Evolutionary conservation across 2,329 filamentous ascomycete species (phyloP).

Genomic region (Ascosphaera pollenicola): DNA sequence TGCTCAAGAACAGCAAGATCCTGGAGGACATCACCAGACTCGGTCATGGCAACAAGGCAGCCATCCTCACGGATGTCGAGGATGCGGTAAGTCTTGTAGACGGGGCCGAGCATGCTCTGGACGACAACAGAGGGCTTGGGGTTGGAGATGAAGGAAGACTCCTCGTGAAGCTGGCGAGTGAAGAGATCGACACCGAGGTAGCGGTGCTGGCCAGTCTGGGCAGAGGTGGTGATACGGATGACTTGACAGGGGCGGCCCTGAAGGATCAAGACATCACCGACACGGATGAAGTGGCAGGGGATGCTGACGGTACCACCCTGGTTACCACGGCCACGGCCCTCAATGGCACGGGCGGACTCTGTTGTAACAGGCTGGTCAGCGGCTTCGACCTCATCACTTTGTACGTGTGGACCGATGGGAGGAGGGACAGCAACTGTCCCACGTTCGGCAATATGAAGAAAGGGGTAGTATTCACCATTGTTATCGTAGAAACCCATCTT

Average conservation of each 20-base stretch:
- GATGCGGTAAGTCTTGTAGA: slow-evolving; percentile 99
- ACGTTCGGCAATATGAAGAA: slow-evolving; percentile 47
- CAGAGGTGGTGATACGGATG: slow-evolving; percentile 96
- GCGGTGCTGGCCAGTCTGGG: slow-evolving; percentile 96
- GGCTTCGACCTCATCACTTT: slow-evolving; percentile 15
- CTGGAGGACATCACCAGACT: slow-evolving; percentile 98
- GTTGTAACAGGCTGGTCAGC: slow-evolving; percentile 1
- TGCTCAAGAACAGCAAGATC: slow-evolving; percentile 83
- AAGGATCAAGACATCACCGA: slow-evolving; percentile 95
- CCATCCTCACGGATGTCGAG: slow-evolving; percentile 81
- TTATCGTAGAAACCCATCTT: slow-evolving; percentile 68
- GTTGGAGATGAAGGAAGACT: slow-evolving; percentile 95
- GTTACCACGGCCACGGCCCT: slow-evolving; percentile 25
- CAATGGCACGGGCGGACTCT: slow-evolving; percentile 27
- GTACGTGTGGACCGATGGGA: slow-evolving; percentile 34
- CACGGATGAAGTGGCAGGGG: slow-evolving; percentile 98
- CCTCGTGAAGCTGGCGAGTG: slow-evolving; percentile 98
- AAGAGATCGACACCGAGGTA: slow-evolving; percentile 99
- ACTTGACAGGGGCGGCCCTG: slow-evolving; percentile 99
- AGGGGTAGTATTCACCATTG: slow-evolving; percentile 52
- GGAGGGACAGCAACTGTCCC: slow-evolving; percentile 43
- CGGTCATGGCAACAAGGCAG: slow-evolving; percentile 85
- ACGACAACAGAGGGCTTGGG: slow-evolving; percentile 89
- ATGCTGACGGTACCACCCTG: slow-evolving; percentile 79
- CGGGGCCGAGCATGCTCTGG: slow-evolving; percentile 96